These are phyloP conservation scores for Calonectria ilicicola DNA, from an alignment of 2,329 filamentous ascomycete species.

Conservation along the genomic window DNA sequence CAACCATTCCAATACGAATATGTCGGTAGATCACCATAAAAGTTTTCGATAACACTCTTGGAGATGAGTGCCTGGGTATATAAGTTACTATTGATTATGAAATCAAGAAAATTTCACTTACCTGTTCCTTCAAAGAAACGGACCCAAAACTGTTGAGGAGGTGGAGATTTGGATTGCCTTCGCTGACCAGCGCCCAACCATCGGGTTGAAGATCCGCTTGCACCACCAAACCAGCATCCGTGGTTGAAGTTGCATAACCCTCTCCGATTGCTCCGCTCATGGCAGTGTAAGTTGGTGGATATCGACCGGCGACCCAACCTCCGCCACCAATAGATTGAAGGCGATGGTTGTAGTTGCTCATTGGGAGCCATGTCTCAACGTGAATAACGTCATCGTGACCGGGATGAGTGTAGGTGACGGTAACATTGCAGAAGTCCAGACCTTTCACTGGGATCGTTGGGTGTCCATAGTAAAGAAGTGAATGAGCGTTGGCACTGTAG, in stretches of 20 bases:
- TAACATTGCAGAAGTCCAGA: slow-evolving; percentile 43
- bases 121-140: slow-evolving; percentile 42
- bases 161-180: slow-evolving; percentile 40
- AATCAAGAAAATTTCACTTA: background rate
- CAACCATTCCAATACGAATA: slow-evolving; percentile 65
- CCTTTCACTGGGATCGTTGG: slow-evolving; percentile 5
- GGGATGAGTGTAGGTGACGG: slow-evolving; percentile 32
- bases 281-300: slow-evolving; percentile 19
- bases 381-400: slow-evolving; percentile 37
- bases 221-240: slow-evolving; percentile 31
- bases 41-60: slow-evolving; percentile 56
- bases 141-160: slow-evolving; percentile 40
- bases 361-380: slow-evolving; percentile 44
- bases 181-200: slow-evolving; percentile 9
- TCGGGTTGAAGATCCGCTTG: background rate
- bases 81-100: background rate
- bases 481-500: background rate
- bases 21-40: slow-evolving; percentile 52
- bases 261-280: slow-evolving; percentile 33
- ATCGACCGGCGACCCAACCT: slow-evolving; percentile 43
- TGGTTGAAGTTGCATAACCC: slow-evolving; percentile 34
- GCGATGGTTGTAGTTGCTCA: slow-evolving; percentile 44
- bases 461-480: slow-evolving; percentile 3
- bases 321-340: slow-evolving; percentile 47
- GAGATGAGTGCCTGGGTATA: slow-evolving; percentile 49